Evolutionary conservation across 441 rosid genomes (phyloP), one percentile per base, ranked within the genome.

Genomic region (Gossypium trilobum): DNA sequence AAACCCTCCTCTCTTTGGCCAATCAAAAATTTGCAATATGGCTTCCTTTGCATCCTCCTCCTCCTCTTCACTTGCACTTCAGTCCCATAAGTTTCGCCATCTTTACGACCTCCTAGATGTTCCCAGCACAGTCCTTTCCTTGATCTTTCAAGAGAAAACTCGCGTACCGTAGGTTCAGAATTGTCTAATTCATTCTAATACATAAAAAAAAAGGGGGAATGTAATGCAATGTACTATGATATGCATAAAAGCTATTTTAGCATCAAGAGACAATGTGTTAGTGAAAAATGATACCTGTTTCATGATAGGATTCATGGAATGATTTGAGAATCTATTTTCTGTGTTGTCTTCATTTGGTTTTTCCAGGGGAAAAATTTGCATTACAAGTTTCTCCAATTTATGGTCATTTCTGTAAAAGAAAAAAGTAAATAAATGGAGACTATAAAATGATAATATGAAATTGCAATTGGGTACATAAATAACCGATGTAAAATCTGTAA

Each of bases 351-450:
- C 48, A 25, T 16, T 62, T n/a, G 61, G 5, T 7, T 36, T 51
- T 52, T n/a, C 61, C 2, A 7, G n/a, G 3, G 75, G 75, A n/a
- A 23, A 20, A 20, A 64, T 22, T 73, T 64, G 76, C 29, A 1
- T 39, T 4, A 73, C 56, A 22, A 73, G 64, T 23, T 65, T 51
- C 31, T 44, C 42, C 56, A 54, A 64, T 55, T 55, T 73, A 52
- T 42, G 42, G 23, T 73, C 71, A 16, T 48, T 46, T 65, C 76
- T 73, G 39, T 23, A 22, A 22, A 72, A 20, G 50, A 56, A 39
- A 25, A 52, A 13, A 1, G 17, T 9, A 13, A 36, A 62, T 36
- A 61, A 61, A 29, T 31, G 66, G 44, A n/a, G 20, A 61, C n/a
- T 16, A 33, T 7, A 61, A 33, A 61, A 6, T 8, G 46, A 31